A percentile compares a stretch with the other conserved stretches of the same genome.
Conservation (phyloP, 2,329 filamentous ascomycete genomes). For the Aspergillus transmontanensis region DNA sequence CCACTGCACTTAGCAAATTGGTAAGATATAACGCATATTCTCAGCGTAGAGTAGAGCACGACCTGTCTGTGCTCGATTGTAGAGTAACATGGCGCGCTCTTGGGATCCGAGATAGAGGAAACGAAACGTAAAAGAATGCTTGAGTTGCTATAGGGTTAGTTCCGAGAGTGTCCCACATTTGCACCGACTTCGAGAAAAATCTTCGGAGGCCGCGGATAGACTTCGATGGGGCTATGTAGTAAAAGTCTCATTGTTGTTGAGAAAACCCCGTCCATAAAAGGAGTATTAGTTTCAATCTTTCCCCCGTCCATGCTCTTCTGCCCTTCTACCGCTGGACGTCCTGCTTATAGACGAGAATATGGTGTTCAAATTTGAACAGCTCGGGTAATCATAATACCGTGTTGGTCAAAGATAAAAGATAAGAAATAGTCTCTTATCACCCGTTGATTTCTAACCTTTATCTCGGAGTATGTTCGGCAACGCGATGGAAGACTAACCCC, state of each 20-base stretch:
- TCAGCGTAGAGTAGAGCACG: slow-evolving; percentile 1
- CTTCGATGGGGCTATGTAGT: background rate
- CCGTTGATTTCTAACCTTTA: background rate
- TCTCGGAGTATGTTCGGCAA: background rate
- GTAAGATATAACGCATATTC: background rate
- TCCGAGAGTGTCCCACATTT: background rate
- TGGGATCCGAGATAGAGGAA: background rate
- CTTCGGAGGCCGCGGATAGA: background rate
- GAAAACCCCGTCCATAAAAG: background rate
- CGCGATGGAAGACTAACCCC: background rate
- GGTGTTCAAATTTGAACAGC: background rate
- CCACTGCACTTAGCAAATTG: background rate
- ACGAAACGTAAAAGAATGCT: background rate
- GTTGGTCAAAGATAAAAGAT: background rate
- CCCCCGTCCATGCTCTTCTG: background rate
- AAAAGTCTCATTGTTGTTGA: background rate
- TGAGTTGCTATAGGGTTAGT: background rate
- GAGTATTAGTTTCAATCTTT: background rate
- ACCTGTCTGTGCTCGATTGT: background rate
- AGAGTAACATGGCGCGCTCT: background rate
- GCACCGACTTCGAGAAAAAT: background rate
- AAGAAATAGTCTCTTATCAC: background rate
- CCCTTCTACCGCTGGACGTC: background rate
- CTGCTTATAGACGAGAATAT: background rate
- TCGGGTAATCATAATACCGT: background rate